Evolutionary conservation across 140 eudicot species (phyloP), one percentile per base, ranked within the genome.

Genomic region (Erigeron philadelphicus): DNA sequence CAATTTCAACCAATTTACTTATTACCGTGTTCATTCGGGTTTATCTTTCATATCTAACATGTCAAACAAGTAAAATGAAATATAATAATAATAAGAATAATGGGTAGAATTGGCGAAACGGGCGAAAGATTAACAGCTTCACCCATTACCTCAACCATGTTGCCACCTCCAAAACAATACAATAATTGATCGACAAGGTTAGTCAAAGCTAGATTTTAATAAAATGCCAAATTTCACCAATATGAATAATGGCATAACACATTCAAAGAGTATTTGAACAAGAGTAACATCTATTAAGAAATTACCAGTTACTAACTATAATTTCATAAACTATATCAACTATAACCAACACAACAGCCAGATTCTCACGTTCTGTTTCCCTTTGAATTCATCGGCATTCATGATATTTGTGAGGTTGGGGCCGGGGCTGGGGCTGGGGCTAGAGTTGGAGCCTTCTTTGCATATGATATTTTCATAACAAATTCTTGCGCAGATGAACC

Each of bases 401-500:
- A 77, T 4, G 62, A 25, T 11, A 72, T 64, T 38, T 45, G 45
- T 9, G 48, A 66, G 9, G 70, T 64, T 13, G 72, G 69, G 38
- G 15, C 61, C 0, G 45, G 3, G n/a, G 52, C 21, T 11, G 17
- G 54, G 8, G 45, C 60, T 8, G 10, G 6, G 7, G 61, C 61
- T 25, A 8, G 42, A 16, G 25, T 21, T 5, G 61, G 63, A 38
- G 77, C 41, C 43, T 72, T 77, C 55, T 77, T 77, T 19, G 90
- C 85, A 62, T 90, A 90, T 21, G 84, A 78, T 38, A 90, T 66
- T 55, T 76, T 82, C 96, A 88, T 88, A 54, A 88, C 84, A 63
- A 83, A 88, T 54, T 90, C 95, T 62, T 82, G 84, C 5, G 90
- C 97, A 15, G 96, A 88, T 41, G 94, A 86, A 49, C 97, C 96